Evolutionary conservation across 345 rosid genomes (phyloP).

Genomic region (Pseudoturritis turrita): DNA sequence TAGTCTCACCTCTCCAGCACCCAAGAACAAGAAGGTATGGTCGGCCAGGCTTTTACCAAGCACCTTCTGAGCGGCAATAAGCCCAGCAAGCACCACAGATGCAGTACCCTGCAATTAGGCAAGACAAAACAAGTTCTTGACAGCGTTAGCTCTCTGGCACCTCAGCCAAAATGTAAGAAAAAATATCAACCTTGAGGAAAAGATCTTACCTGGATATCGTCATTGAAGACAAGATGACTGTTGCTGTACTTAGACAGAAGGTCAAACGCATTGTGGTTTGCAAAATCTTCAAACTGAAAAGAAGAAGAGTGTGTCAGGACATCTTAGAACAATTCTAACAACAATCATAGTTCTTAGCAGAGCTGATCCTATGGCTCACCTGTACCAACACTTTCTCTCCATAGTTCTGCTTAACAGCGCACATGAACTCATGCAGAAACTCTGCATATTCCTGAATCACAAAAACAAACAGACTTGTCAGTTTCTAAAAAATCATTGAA

Average conservation of each 20-base stretch:
- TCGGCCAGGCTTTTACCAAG: conserved; percentile 70
- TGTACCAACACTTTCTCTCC: conserved; percentile 95
- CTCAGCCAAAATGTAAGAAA: neutral
- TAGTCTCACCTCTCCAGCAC: conserved; percentile 91
- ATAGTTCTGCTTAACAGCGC: conserved; percentile 86
- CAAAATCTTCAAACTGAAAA: conserved; percentile 97
- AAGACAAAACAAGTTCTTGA: conserved; percentile 10
- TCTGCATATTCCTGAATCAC: conserved; percentile 76
- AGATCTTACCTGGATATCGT: conserved; percentile 82
- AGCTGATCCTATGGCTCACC: conserved; percentile 39
- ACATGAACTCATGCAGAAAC: conserved; percentile 90
- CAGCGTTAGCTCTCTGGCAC: neutral
- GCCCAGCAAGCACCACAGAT: conserved; percentile 90
- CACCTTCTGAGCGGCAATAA: conserved; percentile 68
- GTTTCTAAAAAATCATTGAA: conserved; percentile 2
- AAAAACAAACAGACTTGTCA: conserved; percentile 11
- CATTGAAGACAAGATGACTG: conserved; percentile 93
- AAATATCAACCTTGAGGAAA: neutral
- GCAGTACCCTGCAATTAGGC: conserved; percentile 76
- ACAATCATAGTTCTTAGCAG: neutral
- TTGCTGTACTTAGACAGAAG: conserved; percentile 67
- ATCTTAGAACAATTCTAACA: neutral
- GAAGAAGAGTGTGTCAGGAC: neutral
- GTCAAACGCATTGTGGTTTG: conserved; percentile 97
- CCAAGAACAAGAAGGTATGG: conserved; percentile 86